phyloP scores from a whole-genome alignment of 257 asterid genomes.

The Apocynum venetum region DNA sequence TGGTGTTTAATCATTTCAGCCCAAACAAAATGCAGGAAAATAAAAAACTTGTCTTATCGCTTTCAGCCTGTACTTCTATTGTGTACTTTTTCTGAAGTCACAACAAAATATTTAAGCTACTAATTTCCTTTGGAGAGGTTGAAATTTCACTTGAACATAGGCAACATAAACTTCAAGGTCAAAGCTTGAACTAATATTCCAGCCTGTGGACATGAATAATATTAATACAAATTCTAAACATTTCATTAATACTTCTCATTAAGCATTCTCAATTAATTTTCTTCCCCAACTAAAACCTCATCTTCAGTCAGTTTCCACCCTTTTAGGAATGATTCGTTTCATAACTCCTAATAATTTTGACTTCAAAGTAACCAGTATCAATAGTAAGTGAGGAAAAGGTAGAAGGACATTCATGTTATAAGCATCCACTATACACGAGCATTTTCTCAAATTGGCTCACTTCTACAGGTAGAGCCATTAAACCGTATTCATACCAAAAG shows the following conservation, averaged over 20 bases:
- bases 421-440: not conserved
- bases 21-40: not conserved
- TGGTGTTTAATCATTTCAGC: not conserved
- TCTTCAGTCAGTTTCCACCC: not conserved
- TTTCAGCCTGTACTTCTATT: not conserved
- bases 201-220: not conserved
- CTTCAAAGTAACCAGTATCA: not conserved
- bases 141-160: not conserved
- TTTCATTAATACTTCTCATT: not conserved
- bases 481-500: not conserved
- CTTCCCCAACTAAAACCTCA: not conserved
- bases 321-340: not conserved
- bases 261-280: not conserved
- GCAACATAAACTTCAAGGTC: not conserved
- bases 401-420: not conserved
- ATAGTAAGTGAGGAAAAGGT: not conserved
- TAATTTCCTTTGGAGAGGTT: not conserved
- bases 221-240: not conserved
- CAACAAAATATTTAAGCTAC: not conserved
- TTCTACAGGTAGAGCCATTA: not conserved
- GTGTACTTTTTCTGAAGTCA: not conserved
- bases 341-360: not conserved
- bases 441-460: not conserved
- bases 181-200: not conserved
- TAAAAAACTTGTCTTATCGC: not conserved